Evolutionary conservation across 441 rosid genomes (phyloP).

Genomic region (Theobroma grandiflorum): DNA sequence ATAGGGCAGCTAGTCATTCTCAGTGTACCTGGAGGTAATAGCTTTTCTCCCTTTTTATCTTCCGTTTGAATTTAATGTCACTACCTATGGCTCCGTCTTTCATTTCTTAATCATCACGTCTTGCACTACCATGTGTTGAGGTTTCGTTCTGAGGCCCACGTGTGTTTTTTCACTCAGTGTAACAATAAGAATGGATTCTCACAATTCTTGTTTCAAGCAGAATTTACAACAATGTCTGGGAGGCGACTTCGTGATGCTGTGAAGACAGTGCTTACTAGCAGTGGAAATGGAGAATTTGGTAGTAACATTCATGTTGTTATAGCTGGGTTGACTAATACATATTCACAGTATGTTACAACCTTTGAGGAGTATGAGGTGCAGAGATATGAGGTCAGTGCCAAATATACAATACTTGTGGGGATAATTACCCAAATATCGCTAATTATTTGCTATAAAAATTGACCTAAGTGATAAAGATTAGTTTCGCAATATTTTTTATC

Average conservation of each 20-base stretch:
- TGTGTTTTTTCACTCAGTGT: neutral
- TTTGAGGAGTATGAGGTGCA: slow-evolving; percentile 90
- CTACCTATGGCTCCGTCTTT: neutral
- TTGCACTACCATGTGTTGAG: neutral
- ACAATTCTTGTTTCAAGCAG: slow-evolving; percentile 47
- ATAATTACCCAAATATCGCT: slow-evolving; percentile 10
- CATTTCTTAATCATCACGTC: neutral
- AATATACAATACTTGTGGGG: neutral
- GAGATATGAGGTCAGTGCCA: slow-evolving; percentile 82
- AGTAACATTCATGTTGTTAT: slow-evolving; percentile 72
- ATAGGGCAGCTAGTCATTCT: slow-evolving; percentile 92
- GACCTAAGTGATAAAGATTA: neutral
- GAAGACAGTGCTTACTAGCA: slow-evolving; percentile 62
- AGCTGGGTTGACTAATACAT: slow-evolving; percentile 91
- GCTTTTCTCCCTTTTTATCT: slow-evolving; percentile 22
- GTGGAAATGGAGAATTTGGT: slow-evolving; percentile 48
- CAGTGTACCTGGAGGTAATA: slow-evolving; percentile 90
- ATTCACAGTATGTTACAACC: slow-evolving; percentile 94
- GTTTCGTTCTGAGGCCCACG: neutral
- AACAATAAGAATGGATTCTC: neutral
- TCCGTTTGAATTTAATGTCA: neutral
- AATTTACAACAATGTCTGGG: slow-evolving; percentile 98
- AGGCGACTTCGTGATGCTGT: slow-evolving; percentile 98
- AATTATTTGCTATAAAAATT: neutral
- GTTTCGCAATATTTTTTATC: neutral